Evolutionary conservation across 2,329 filamentous ascomycete genomes (phyloP).

Genomic region (Colletotrichum tamarilloi): DNA sequence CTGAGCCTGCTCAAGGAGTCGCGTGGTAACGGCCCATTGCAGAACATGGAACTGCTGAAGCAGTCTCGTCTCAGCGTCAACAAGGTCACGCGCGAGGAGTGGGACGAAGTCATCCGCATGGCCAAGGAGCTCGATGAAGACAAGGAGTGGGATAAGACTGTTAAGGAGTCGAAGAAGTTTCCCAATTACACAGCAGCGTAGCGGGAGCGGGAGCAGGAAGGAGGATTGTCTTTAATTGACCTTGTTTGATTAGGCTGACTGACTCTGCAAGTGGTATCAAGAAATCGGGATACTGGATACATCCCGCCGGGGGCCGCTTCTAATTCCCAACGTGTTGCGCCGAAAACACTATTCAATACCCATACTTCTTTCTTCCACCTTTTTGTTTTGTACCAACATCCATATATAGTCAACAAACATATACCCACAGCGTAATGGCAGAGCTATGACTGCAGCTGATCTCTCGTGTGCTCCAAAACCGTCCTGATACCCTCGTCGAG

Average conservation of each 20-base stretch:
- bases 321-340: slow-evolving; percentile 17
- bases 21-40: slow-evolving; percentile 69
- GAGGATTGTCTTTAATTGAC: neutral
- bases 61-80: slow-evolving; percentile 67
- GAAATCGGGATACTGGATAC: slow-evolving; percentile 11
- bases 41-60: slow-evolving; percentile 81
- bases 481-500: slow-evolving; percentile 67
- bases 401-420: slow-evolving; percentile 3
- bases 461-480: slow-evolving; percentile 65
- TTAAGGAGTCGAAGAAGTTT: slow-evolving; percentile 28
- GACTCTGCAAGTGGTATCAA: slow-evolving; percentile 34
- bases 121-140: slow-evolving; percentile 30
- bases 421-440: neutral
- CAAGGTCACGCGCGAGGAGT: slow-evolving; percentile 72
- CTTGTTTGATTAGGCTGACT: slow-evolving; percentile 22
- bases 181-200: slow-evolving; percentile 26
- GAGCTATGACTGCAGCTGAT: slow-evolving; percentile 41
- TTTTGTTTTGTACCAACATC: neutral
- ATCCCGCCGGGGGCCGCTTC: slow-evolving; percentile 23
- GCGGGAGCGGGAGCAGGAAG: neutral
- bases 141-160: slow-evolving; percentile 25
- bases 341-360: slow-evolving; percentile 11
- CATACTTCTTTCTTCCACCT: neutral
- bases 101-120: slow-evolving; percentile 53
- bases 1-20: slow-evolving; percentile 81